Percentiles rank a stretch among this genome's conserved stretches.
These are phyloP conservation scores for Fusarium camptoceras DNA, from an alignment of 2,329 filamentous ascomycete genomes.

Conservation along the genomic window DNA sequence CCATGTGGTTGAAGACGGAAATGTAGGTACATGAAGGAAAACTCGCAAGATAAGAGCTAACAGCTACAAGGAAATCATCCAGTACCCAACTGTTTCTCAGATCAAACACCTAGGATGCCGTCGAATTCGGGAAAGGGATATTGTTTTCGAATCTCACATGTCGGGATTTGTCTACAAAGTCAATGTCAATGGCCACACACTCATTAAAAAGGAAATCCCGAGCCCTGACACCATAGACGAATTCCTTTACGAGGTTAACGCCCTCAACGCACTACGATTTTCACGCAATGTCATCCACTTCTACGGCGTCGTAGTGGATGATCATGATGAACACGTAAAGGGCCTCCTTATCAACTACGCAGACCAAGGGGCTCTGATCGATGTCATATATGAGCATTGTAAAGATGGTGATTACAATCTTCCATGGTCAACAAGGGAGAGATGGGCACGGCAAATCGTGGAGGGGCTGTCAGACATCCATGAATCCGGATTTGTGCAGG, in stretches of 20 bases:
- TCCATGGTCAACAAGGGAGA: slow-evolving; percentile 79
- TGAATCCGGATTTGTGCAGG: slow-evolving; percentile 95
- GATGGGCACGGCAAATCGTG: slow-evolving; percentile 93
- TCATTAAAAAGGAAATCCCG: slow-evolving; percentile 98
- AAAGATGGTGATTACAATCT: slow-evolving; percentile 66
- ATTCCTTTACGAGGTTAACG: slow-evolving; percentile 97
- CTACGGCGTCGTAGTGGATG: slow-evolving; percentile 88
- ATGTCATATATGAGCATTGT: slow-evolving; percentile 85
- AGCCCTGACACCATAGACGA: slow-evolving; percentile 95
- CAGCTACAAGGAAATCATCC: slow-evolving; percentile 79
- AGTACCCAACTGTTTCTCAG: slow-evolving; percentile 79
- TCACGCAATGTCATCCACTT: slow-evolving; percentile 86
- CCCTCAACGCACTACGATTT: slow-evolving; percentile 80
- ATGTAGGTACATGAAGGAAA: slow-evolving; percentile 60
- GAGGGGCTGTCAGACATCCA: slow-evolving; percentile 92
- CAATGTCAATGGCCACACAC: slow-evolving; percentile 70
- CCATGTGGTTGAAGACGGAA: slow-evolving; percentile 96
- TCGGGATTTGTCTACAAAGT: slow-evolving; percentile 99
- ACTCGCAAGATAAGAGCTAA: slow-evolving; percentile 27
- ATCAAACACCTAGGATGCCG: slow-evolving; percentile 78
- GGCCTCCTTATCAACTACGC: slow-evolving; percentile 91
- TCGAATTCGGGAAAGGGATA: slow-evolving; percentile 76
- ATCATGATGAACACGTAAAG: slow-evolving; percentile 85
- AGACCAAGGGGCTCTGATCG: slow-evolving; percentile 86
- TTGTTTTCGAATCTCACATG: slow-evolving; percentile 90